Conservation (phyloP, 345 rosid species). For the Excoecaria cochinchinensis region DNA sequence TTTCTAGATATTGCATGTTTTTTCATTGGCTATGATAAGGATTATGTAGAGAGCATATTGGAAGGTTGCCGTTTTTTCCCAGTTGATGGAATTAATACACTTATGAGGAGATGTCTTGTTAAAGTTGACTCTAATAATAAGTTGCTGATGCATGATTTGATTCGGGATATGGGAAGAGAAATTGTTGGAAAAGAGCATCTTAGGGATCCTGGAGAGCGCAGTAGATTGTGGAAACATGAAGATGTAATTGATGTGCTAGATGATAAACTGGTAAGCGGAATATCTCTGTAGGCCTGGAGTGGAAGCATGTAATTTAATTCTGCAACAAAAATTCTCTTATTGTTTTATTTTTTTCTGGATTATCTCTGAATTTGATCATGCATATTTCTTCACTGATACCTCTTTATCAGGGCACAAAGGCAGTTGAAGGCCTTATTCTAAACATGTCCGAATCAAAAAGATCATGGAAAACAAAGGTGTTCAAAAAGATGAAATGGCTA, state of each 20-base stretch:
- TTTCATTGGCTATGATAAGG: conserved; percentile 14
- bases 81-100: conserved; percentile 12
- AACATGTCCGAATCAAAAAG: background rate
- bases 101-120: conserved; percentile 13
- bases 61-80: conserved; percentile 21
- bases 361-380: background rate
- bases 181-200: conserved; percentile 18
- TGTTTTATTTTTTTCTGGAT: background rate
- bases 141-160: conserved; percentile 23
- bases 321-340: background rate
- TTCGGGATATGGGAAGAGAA: conserved; percentile 29
- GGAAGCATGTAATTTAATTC: background rate
- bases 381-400: background rate
- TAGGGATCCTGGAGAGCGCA: conserved; percentile 14
- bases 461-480: conserved; percentile 6
- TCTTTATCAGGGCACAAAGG: conserved; percentile 23
- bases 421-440: conserved; percentile 25
- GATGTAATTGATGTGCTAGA: conserved; percentile 20
- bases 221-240: conserved; percentile 29
- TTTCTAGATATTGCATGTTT: conserved; percentile 36
- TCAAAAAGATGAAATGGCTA: conserved; percentile 19
- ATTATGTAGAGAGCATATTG: conserved; percentile 19
- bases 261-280: conserved; percentile 5
- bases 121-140: conserved; percentile 5
- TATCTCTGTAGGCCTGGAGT: background rate